A percentile compares a stretch with the other conserved stretches of the same genome.
Conservation (phyloP, 179 eudicot species). For the Actinidia polygama region DNA sequence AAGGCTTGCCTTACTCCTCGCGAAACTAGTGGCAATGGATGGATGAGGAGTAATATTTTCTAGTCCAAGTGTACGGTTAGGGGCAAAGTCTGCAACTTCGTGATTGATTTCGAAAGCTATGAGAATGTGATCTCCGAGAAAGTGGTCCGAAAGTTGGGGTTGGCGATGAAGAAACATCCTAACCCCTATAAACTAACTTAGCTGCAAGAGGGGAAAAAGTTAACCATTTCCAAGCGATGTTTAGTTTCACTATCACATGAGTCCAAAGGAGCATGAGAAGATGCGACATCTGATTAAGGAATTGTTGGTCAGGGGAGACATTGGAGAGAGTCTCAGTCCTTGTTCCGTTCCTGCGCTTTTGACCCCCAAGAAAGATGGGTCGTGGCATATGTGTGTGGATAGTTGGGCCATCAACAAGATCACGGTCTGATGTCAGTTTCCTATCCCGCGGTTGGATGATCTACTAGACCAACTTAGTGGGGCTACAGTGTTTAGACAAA, state of each 20-base stretch:
- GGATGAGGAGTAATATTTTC: too few relatives aligned
- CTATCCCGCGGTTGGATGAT: background rate
- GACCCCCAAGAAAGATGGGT: background rate
- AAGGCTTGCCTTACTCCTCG: too few relatives aligned
- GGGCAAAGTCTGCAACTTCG: background rate
- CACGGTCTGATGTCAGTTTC: background rate
- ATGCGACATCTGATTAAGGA: too few relatives aligned
- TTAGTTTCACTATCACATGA: background rate
- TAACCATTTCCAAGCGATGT: too few relatives aligned
- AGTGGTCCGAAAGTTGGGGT: background rate
- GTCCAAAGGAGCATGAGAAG: background rate
- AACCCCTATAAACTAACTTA: background rate
- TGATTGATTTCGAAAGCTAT: background rate
- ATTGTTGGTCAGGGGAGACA: background rate
- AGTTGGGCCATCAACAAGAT: too few relatives aligned
- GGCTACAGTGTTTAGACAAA: too few relatives aligned
- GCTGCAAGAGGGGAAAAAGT: background rate
- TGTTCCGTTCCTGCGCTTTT: background rate
- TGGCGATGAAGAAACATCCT: background rate
- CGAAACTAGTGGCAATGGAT: too few relatives aligned
- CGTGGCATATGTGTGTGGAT: too few relatives aligned
- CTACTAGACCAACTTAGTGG: background rate
- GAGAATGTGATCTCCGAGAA: too few relatives aligned
- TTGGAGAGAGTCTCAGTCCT: background rate
- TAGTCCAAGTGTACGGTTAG: too few relatives aligned